Percentiles rank a stretch among this genome's conserved stretches.
phyloP scores from a whole-genome alignment of 371 early-diverging fungal genomes.

The Rhizopus sp. region DNA sequence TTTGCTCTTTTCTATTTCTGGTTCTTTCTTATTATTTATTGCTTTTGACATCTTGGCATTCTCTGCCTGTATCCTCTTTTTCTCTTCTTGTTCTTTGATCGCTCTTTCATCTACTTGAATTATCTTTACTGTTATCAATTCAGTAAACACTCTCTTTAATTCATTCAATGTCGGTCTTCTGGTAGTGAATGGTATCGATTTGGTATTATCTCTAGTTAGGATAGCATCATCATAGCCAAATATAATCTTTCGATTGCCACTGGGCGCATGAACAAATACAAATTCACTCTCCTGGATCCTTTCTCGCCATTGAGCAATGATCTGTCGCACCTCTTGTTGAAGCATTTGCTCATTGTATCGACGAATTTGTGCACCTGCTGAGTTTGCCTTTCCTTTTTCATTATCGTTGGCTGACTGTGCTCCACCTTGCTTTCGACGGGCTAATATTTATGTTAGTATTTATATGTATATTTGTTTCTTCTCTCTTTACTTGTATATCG shows the following conservation, averaged over 20 bases:
- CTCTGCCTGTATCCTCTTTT: constrained; percentile 14
- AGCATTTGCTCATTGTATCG: constrained; percentile 86
- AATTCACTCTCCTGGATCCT: constrained; percentile 54
- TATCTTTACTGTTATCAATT: constrained; percentile 58
- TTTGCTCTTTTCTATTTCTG: neutral
- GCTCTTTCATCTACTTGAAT: constrained; percentile 46
- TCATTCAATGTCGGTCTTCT: constrained; percentile 74
- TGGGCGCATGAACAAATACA: constrained; percentile 73
- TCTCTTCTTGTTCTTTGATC: constrained; percentile 23
- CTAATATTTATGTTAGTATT: constrained; percentile 22
- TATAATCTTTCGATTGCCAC: constrained; percentile 59
- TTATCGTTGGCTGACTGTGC: constrained; percentile 83
- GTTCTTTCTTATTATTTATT: constrained; percentile 5
- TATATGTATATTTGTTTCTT: neutral
- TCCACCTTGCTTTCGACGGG: constrained; percentile 95
- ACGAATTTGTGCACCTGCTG: constrained; percentile 90
- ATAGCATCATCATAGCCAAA: constrained; percentile 67
- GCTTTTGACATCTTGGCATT: constrained; percentile 8
- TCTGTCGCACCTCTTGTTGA: constrained; percentile 73
- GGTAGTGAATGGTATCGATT: constrained; percentile 78
- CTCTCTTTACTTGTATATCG: constrained; percentile 81
- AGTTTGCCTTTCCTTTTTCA: constrained; percentile 83
- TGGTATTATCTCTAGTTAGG: constrained; percentile 51
- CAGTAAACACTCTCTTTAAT: constrained; percentile 50
- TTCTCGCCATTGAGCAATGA: constrained; percentile 70